Evolutionary conservation across 495 filamentous ascomycete species (phyloP).

Genomic region (Penicillium psychrofluorescens): DNA sequence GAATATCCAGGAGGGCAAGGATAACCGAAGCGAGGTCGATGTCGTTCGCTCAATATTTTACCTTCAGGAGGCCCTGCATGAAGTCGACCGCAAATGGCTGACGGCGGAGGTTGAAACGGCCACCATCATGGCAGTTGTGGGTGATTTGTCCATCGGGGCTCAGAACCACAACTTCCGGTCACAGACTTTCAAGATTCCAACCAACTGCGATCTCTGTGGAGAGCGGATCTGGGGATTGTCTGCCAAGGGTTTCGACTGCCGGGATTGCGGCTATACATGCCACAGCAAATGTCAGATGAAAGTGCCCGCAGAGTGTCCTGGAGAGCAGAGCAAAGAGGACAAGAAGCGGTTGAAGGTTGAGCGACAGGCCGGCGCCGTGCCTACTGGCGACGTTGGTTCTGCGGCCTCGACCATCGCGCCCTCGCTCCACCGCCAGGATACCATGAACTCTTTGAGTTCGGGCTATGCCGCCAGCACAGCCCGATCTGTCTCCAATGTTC

Average conservation of each 20-base stretch:
- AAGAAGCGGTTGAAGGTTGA: conserved; percentile 84
- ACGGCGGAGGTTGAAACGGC: conserved; percentile 88
- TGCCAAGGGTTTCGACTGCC: conserved; percentile 91
- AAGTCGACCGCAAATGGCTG: conserved; percentile 76
- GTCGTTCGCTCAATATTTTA: conserved; percentile 69
- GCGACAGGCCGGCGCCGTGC: conserved; percentile 62
- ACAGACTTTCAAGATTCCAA: conserved; percentile 97
- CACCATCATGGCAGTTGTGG: conserved; percentile 77
- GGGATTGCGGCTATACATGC: conserved; percentile 94
- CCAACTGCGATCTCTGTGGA: conserved; percentile 93
- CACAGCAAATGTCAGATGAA: conserved; percentile 99
- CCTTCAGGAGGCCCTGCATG: conserved; percentile 76
- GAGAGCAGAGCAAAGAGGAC: conserved; percentile 87
- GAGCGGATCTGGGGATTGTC: conserved; percentile 95
- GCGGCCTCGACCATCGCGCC: conserved; percentile 35
- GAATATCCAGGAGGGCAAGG: conserved; percentile 68
- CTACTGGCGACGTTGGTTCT: conserved; percentile 25
- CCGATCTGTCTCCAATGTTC: conserved; percentile 58
- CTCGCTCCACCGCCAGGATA: conserved; percentile 70
- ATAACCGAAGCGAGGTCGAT: conserved; percentile 77
- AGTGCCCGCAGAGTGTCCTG: conserved; percentile 90
- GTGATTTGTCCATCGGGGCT: conserved; percentile 84
- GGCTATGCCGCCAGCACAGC: conserved; percentile 77
- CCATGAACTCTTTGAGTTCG: conserved; percentile 88
- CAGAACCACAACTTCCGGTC: conserved; percentile 95